Base-by-base conservation (phyloP, 768 basidiomycete species). In the Mycena latifolia region DNA sequence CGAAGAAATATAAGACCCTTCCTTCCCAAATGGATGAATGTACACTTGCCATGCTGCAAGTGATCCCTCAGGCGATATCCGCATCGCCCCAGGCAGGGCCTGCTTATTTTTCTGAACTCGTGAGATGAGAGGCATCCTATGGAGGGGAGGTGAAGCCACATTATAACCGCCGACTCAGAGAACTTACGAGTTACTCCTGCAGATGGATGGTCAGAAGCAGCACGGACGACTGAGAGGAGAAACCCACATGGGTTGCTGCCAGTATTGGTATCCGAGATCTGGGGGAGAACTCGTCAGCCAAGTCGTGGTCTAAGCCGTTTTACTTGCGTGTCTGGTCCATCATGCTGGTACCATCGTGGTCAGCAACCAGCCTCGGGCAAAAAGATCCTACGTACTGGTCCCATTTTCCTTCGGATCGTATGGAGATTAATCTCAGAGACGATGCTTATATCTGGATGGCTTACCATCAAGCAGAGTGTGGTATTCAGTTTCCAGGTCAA, bases 231-330 rank as follows among this genome's bases (percentile, higher is more conserved):
- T 0, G 11, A 75, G 83, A 45, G 57, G 86, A 85, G 84, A 74
- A 15, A 92, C 86, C 17, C 83, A 81, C 85, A 87, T 87, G 5
- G 90, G 89, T 70, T 89, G 89, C 66, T 92, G 90, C 88, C 90
- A 91, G 75, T 92, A 90, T 66, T 82, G 86, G 65, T 89, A 91
- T 58, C 85, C 85, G 62, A 88, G 72, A 75, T 87, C 81, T 84
- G 33, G 2, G 3, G 22, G 7, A 52, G 22, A 53, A 15, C 15
- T 9, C 37, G 15, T 51, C 7, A 51, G 22, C 2, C 24, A 12
- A 17, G 22, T 8, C 33, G 33, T 3, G 11, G 15, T 15, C 11
- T 7, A 22, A 31, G 12, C 8, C 1, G 22, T 22, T 7, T 1
- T 24, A 70, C 80, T 64, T 60, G 83, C 82, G 89, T n/a, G 89